Percentiles rank a stretch among this genome's conserved stretches.
Evolutionary conservation across 805 yeast genomes (phyloP).

Genomic region (Lipomyces starkeyi): DNA sequence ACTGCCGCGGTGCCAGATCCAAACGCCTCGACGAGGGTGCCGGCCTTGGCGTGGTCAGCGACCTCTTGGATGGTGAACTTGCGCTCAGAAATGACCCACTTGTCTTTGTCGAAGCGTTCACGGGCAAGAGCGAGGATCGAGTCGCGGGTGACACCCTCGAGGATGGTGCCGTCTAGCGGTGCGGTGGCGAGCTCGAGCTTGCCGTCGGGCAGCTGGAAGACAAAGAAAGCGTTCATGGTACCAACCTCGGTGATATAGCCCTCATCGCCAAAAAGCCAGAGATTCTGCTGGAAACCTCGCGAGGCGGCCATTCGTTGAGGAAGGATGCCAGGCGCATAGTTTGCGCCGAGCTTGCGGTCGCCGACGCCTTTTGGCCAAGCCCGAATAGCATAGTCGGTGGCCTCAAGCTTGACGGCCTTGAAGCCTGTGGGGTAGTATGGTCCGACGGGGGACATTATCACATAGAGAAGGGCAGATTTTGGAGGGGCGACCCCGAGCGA

Average conservation of each 20-base stretch:
- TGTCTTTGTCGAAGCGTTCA: conserved; percentile 70
- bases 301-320: conserved; percentile 90
- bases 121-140: conserved; percentile 80
- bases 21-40: conserved; percentile 90
- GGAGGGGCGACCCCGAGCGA: conserved; percentile 89
- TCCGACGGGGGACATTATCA: conserved; percentile 95
- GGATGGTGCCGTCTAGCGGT: conserved; percentile 95
- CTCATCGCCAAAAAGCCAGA: conserved; percentile 95
- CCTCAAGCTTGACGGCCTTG: conserved; percentile 93
- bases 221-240: conserved; percentile 94
- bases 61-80: conserved; percentile 82
- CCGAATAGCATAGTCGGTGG: conserved; percentile 94
- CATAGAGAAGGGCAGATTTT: conserved; percentile 76
- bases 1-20: conserved; percentile 98
- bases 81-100: conserved; percentile 87
- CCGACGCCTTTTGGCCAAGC: conserved; percentile 99
- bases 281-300: conserved; percentile 93
- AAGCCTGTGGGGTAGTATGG: conserved; percentile 95
- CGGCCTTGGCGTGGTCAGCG: conserved; percentile 73
- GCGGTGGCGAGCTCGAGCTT: conserved; percentile 93
- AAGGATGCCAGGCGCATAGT: conserved; percentile 92
- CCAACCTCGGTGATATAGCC: conserved; percentile 93
- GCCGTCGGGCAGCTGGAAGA: conserved; percentile 65
- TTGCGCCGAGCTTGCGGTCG: conserved; percentile 94
- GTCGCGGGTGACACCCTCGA: conserved; percentile 96